Base-by-base conservation (phyloP, 106 monocot genomes). In the Acanthochlamys bracteata region DNA sequence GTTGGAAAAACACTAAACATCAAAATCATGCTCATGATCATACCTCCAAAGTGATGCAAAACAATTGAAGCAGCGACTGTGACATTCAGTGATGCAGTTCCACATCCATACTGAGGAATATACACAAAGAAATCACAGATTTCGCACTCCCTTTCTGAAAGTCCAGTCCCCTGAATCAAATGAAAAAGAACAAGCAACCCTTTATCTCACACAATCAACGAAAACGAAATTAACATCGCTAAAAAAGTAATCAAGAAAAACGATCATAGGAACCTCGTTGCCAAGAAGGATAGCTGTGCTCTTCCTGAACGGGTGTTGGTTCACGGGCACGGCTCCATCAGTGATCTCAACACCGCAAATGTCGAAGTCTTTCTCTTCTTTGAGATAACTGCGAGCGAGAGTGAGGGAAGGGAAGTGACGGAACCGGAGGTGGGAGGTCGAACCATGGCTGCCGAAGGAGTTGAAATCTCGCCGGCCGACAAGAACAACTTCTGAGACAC, bases 401-500 rank as follows among this genome's bases (percentile, higher is more conserved):
- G 75, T 20, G 60, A 90, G 85, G 42, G 87, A 90, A 60, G 60
- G 42, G 53, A 98, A 88, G 78, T 91, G 88, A 71, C 91, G 85
- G 67, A 98, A 91, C 15, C 80, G 69, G 64, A 91, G 78, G 76
- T 91, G 85, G 60, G 82, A 78, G 53, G 88, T 73, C 62, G 96
- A 81, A 6, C 96, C 96, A 59, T 98, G 96, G 80, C 83, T 85
- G 62, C 96, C 96, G 66, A 98, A 98, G 75, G 84, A 69, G 78
- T 91, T 98, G 85, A 91, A 91, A 69, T 98, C 96, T 54, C 96
- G 91, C 54, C 91, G 87, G 64, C 96, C 96, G 65, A 88, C 88
- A 22, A 98, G 76, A 25, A 98, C 74, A 22, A 98, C 51, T 74
- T 98, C 96, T 7, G 90, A 70, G 22, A 90, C 96, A 17, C 96